A percentile compares a stretch with the other conserved stretches of the same genome.
phyloP scores from a whole-genome alignment of 352 stramenopile genomes.

The Bremia lactucae region DNA sequence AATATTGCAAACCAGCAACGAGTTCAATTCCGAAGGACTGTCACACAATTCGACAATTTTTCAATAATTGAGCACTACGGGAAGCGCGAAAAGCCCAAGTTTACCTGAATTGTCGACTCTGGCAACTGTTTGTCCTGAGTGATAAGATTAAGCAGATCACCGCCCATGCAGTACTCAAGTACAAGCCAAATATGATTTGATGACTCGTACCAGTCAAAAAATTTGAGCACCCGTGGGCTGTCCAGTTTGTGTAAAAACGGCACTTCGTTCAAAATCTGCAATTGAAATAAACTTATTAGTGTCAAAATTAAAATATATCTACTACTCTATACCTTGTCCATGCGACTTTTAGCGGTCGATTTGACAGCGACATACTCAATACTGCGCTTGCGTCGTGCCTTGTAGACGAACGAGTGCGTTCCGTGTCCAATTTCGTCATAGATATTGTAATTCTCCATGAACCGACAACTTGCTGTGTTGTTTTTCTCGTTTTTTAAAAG shows the following conservation, averaged over 20 bases:
- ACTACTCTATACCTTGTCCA: constrained; percentile 69
- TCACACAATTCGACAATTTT: neutral
- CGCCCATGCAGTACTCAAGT: constrained; percentile 89
- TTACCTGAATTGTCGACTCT: constrained; percentile 60
- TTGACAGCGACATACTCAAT: constrained; percentile 93
- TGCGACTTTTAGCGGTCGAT: constrained; percentile 84
- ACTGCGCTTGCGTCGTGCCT: constrained; percentile 85
- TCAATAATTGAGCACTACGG: neutral
- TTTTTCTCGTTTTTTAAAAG: constrained; percentile 9
- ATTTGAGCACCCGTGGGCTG: constrained; percentile 83
- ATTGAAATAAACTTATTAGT: neutral
- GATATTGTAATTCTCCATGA: constrained; percentile 93
- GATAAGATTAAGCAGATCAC: constrained; percentile 85
- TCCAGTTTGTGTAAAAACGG: constrained; percentile 83
- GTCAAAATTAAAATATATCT: neutral
- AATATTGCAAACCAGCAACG: constrained; percentile 75
- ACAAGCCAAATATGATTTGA: constrained; percentile 94
- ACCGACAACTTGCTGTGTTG: constrained; percentile 1
- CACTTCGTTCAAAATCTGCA: constrained; percentile 78
- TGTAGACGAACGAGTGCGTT: constrained; percentile 89
- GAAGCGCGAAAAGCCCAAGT: neutral
- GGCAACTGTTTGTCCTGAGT: constrained; percentile 83
- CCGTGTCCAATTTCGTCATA: constrained; percentile 89
- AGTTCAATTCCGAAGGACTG: constrained; percentile 68
- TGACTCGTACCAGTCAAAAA: constrained; percentile 94